phyloP scores from a whole-genome alignment of 495 filamentous ascomycete species.

The Neurospora sp. region DNA sequence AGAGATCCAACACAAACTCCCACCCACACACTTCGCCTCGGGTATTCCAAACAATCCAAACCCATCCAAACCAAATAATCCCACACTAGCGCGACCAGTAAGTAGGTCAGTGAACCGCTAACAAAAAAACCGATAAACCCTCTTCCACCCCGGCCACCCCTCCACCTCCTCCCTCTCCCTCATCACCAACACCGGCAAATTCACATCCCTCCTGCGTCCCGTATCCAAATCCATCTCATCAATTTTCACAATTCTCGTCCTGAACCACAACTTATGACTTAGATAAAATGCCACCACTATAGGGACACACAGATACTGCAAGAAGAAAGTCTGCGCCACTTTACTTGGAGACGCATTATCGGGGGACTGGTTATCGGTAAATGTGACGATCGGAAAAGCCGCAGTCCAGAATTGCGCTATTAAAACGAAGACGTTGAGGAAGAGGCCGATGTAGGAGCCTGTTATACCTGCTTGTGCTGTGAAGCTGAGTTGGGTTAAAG shows the following conservation, averaged over 20 bases:
- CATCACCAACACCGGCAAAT: slow-evolving; percentile 61
- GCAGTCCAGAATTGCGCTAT: slow-evolving; percentile 92
- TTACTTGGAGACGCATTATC: not conserved
- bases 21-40: too few relatives aligned
- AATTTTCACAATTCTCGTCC: slow-evolving; percentile 54
- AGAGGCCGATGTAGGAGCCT: slow-evolving; percentile 77
- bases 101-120: slow-evolving; percentile 10
- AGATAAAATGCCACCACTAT: slow-evolving; percentile 70
- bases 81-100: too few relatives aligned
- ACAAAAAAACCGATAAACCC: slow-evolving; percentile 48
- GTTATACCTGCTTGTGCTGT: slow-evolving; percentile 65
- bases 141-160: slow-evolving; percentile 81
- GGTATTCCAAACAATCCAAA: too few relatives aligned
- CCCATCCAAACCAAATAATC: too few relatives aligned
- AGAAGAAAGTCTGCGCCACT: slow-evolving; percentile 54
- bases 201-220: slow-evolving; percentile 65
- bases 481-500: slow-evolving; percentile 69
- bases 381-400: slow-evolving; percentile 56
- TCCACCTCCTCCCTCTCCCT: slow-evolving; percentile 66
- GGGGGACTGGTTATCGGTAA: not conserved
- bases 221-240: slow-evolving; percentile 78
- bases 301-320: slow-evolving; percentile 71
- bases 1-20: too few relatives aligned
- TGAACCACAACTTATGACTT: slow-evolving; percentile 67
- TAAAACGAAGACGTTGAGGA: slow-evolving; percentile 72